Evolutionary conservation across 2,329 filamentous ascomycete species (phyloP), one percentile per base, ranked within the genome.

Genomic region (Diaporthe batatas): DNA sequence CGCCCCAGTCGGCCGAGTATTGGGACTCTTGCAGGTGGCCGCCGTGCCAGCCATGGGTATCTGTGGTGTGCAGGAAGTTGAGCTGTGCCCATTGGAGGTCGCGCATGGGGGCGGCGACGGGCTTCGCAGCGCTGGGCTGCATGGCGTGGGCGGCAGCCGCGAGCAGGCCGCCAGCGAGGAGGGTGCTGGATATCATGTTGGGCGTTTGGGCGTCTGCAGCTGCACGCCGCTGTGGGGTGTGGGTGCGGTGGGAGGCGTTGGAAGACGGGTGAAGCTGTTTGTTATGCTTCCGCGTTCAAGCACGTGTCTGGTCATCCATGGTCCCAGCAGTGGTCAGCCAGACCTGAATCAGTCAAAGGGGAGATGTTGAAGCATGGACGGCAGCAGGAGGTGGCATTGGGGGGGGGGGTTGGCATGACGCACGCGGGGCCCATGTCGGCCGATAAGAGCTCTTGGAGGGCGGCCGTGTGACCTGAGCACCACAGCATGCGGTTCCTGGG

Each of bases 41-140:
- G 12, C 91, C 94, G 80, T 97, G 92, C 96, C 96, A 99, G 78
- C 96, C 96, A 83, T 98, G 96, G 6, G 94, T 96, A 81, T 98
- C 93, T 53, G 96, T 98, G 0, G 96, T 98, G 80, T 97, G 95
- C n/a, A 99, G 84, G 82, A 98, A 97, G 86, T 98, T 98, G 79
- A 98, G 88, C 81, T 98, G 92, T n/a, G 93, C 95, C 94, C 95
- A 98, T 78, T 91, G 89, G 70, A 99, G 87, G 77, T 94, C 89
- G 78, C 96, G 92, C 83, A 98, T 90, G 58, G 95, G 95, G 71
- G 93, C 94, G 72, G 91, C 88, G 73, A 96, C 88, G 10, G 96
- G 94, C 53, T 89, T 83, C n/a, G 91, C 91, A 69, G 96, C 94
- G 72, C 90, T 91, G 12, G 96, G 96, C 82, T 99, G 96, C 73